These are phyloP conservation scores for Ophiosphaerella korrae DNA, from an alignment of 2,329 filamentous ascomycete genomes.

Conservation along the genomic window DNA sequence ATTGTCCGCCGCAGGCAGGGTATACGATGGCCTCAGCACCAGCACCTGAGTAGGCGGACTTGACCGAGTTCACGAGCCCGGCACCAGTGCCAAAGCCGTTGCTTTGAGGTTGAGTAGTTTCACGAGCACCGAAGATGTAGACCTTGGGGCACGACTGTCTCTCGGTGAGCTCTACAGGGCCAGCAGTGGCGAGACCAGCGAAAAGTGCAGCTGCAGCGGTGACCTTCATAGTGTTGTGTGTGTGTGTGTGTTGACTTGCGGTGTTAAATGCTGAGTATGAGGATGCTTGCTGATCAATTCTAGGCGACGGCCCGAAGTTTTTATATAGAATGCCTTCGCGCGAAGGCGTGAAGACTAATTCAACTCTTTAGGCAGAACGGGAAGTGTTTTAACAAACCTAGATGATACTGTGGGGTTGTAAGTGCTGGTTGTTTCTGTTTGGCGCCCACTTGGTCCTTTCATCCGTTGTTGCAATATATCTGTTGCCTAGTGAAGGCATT, in stretches of 20 bases:
- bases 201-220: slow-evolving; percentile 36
- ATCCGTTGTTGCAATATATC: slow-evolving; percentile 41
- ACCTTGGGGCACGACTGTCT: slow-evolving; percentile 49
- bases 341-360: background rate
- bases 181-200: slow-evolving; percentile 40
- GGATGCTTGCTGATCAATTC: slow-evolving; percentile 14
- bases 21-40: slow-evolving; percentile 51
- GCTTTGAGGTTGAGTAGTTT: slow-evolving; percentile 48
- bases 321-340: slow-evolving; percentile 22
- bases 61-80: slow-evolving; percentile 49
- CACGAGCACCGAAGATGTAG: slow-evolving; percentile 53
- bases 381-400: slow-evolving; percentile 12
- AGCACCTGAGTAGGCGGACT: slow-evolving; percentile 47
- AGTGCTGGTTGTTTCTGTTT: slow-evolving; percentile 16
- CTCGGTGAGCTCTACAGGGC: slow-evolving; percentile 43
- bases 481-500: slow-evolving; percentile 28
- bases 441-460: slow-evolving; percentile 34
- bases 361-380: slow-evolving; percentile 43
- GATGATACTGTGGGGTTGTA: slow-evolving; percentile 33
- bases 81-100: slow-evolving; percentile 48
- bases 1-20: slow-evolving; percentile 66
- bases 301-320: slow-evolving; percentile 13
- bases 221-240: slow-evolving; percentile 36
- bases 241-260: slow-evolving; percentile 3
- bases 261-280: slow-evolving; percentile 12